Evolutionary conservation across 345 rosid genomes (phyloP).

Genomic region (Eucalyptus regnans): DNA sequence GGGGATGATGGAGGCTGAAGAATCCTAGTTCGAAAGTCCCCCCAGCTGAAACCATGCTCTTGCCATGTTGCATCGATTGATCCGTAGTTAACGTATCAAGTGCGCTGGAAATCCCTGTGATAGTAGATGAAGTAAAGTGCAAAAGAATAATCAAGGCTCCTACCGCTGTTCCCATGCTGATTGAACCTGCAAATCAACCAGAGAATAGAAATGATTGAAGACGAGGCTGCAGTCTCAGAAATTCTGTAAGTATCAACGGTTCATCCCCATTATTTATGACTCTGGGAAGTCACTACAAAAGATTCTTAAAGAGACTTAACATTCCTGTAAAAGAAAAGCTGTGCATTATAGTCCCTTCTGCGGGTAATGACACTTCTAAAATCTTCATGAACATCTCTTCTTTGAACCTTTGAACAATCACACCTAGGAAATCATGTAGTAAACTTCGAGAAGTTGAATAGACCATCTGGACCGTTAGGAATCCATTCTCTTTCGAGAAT

Average conservation of each 20-base stretch:
- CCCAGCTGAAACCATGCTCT: conserved; percentile 2
- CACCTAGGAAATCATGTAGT: background rate
- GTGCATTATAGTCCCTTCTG: background rate
- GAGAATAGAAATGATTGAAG: background rate
- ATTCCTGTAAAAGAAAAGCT: background rate
- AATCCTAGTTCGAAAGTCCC: conserved; percentile 13
- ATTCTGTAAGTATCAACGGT: background rate
- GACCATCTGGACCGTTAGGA: background rate
- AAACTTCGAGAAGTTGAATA: background rate
- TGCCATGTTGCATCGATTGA: background rate
- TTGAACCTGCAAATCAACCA: background rate
- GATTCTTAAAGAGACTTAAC: background rate
- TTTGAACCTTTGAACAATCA: background rate
- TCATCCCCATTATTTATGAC: background rate
- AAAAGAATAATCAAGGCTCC: background rate
- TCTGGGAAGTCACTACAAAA: background rate
- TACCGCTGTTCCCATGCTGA: background rate
- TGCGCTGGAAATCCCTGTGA: background rate
- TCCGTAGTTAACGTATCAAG: background rate
- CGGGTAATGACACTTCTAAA: background rate
- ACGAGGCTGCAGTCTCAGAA: background rate
- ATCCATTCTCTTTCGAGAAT: background rate
- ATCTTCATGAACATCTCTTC: background rate
- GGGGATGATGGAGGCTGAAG: background rate
- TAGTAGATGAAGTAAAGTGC: background rate